Evolutionary conservation across 345 rosid genomes (phyloP).

Genomic region (Brassica cretica): DNA sequence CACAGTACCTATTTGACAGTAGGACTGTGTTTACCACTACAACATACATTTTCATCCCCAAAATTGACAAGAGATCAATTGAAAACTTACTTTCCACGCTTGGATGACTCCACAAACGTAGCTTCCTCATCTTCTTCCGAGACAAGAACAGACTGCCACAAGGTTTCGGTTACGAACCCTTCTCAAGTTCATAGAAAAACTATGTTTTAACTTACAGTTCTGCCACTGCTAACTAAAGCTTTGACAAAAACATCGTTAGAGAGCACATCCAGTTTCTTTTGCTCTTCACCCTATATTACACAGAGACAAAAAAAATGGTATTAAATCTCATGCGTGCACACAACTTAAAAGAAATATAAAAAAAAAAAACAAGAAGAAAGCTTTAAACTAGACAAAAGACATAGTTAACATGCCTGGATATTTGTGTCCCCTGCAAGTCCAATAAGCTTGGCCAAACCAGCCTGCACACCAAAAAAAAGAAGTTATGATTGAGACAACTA

Average conservation of each 20-base stretch:
- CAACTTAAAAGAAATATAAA: not conserved
- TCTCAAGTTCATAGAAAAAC: not conserved
- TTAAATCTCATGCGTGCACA: slow-evolving; percentile 2
- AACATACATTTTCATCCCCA: not conserved
- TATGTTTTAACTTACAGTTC: slow-evolving; percentile 62
- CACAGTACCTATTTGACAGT: slow-evolving; percentile 65
- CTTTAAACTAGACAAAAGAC: not conserved
- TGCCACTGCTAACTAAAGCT: slow-evolving; percentile 93
- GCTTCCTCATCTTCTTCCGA: slow-evolving; percentile 98
- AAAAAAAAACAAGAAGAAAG: not conserved
- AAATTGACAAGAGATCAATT: not conserved
- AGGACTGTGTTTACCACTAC: not conserved
- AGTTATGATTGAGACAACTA: not conserved
- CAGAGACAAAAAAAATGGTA: slow-evolving; percentile 6
- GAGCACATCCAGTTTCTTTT: slow-evolving; percentile 95
- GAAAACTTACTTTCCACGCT: slow-evolving; percentile 71
- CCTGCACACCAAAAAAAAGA: slow-evolving; percentile 49
- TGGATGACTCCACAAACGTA: slow-evolving; percentile 70
- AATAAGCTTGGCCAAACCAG: slow-evolving; percentile 90
- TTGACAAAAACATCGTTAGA: slow-evolving; percentile 93
- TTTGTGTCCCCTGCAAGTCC: slow-evolving; percentile 99
- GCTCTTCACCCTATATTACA: slow-evolving; percentile 79
- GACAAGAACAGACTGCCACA: slow-evolving; percentile 80
- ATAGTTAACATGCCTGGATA: slow-evolving; percentile 62
- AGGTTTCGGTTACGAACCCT: not conserved